Conservation (phyloP, 495 filamentous ascomycete genomes). For the Acidomyces sp. region DNA sequence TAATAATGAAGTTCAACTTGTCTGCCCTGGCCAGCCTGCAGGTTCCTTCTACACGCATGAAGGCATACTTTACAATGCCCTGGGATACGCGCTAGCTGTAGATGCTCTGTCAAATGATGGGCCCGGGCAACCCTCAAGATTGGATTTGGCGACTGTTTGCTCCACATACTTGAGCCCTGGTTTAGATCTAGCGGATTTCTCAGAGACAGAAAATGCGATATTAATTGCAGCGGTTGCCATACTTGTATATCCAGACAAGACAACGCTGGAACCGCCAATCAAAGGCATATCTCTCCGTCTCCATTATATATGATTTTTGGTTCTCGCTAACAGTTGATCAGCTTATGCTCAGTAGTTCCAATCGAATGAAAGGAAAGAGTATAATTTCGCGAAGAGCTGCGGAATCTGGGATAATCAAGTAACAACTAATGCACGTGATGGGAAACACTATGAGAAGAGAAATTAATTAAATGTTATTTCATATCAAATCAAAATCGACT, state of each 20-base stretch:
- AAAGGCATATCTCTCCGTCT: constrained; percentile 13
- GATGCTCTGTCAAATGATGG: constrained; percentile 35
- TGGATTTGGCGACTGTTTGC: constrained; percentile 28
- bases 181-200: constrained; percentile 27
- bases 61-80: constrained; percentile 33
- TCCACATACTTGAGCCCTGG: constrained; percentile 22
- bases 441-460: too few species aligned
- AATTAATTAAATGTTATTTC: too few species aligned
- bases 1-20: constrained; percentile 34
- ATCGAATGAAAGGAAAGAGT: too few species aligned
- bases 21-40: constrained; percentile 28
- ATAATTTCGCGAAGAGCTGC: too few species aligned
- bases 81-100: constrained; percentile 32
- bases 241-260: constrained; percentile 15
- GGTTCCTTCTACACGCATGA: constrained; percentile 35
- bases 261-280: constrained; percentile 20
- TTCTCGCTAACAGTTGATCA: too few species aligned
- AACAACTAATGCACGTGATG: too few species aligned
- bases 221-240: constrained; percentile 15
- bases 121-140: constrained; percentile 23
- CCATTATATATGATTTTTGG: too few species aligned
- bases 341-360: too few species aligned
- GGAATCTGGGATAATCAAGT: too few species aligned
- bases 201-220: constrained; percentile 28
- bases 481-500: too few species aligned